phyloP scores from a whole-genome alignment of 2,329 filamentous ascomycete genomes.

The Alternaria atra region DNA sequence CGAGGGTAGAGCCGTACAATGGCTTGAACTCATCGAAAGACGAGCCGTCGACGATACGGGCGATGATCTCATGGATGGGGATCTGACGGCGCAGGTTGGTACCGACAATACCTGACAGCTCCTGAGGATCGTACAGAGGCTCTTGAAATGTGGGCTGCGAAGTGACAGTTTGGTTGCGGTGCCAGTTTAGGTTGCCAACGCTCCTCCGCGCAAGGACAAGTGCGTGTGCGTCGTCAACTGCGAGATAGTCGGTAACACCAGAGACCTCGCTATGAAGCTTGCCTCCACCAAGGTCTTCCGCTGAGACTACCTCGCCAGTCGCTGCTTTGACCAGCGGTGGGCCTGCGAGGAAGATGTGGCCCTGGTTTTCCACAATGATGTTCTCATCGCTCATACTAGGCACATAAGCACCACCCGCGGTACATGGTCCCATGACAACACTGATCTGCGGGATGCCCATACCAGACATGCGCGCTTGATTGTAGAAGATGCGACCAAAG shows the following conservation, averaged over 20 bases:
- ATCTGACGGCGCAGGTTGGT: constrained; percentile 89
- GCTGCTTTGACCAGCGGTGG: constrained; percentile 95
- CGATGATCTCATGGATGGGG: constrained; percentile 88
- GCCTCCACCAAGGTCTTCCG: constrained; percentile 90
- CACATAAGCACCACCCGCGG: constrained; percentile 93
- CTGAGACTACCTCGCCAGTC: constrained; percentile 89
- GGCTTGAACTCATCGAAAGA: constrained; percentile 95
- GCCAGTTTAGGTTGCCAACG: constrained; percentile 90
- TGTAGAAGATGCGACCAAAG: constrained; percentile 97
- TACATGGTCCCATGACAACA: constrained; percentile 97
- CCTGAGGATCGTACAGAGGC: constrained; percentile 79
- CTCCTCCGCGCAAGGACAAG: constrained; percentile 84
- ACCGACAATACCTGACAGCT: constrained; percentile 87
- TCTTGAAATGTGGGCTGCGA: constrained; percentile 67
- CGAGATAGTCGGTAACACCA: constrained; percentile 93
- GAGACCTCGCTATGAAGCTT: constrained; percentile 89
- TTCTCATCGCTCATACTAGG: constrained; percentile 97
- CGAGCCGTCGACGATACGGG: constrained; percentile 89
- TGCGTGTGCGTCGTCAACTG: constrained; percentile 92
- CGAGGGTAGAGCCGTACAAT: constrained; percentile 85
- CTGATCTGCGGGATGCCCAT: constrained; percentile 90
- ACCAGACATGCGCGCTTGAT: constrained; percentile 92
- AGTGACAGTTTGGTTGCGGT: constrained; percentile 55
- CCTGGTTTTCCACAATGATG: constrained; percentile 94
- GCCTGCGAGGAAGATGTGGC: constrained; percentile 96